Conservation (phyloP, 495 filamentous ascomycete species). For the Xylaria scruposa region DNA sequence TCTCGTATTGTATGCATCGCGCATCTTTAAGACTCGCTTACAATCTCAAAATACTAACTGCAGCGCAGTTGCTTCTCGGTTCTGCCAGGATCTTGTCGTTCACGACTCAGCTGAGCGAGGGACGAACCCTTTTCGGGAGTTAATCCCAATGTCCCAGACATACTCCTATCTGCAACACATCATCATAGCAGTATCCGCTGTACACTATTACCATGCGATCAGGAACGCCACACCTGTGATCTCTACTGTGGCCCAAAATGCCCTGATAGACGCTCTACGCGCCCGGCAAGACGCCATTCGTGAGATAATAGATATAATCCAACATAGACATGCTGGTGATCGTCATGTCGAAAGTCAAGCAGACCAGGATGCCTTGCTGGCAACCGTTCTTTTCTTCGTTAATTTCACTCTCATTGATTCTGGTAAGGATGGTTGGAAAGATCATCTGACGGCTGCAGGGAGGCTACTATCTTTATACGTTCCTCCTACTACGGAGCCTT, state of each 20-base stretch:
- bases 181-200: slow-evolving; percentile 60
- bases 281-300: slow-evolving; percentile 58
- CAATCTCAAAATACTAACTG: slow-evolving; percentile 5
- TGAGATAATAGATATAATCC: slow-evolving; percentile 47
- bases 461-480: slow-evolving; percentile 45
- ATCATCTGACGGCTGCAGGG: slow-evolving; percentile 59
- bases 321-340: background rate
- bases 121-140: slow-evolving; percentile 58
- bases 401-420: slow-evolving; percentile 65
- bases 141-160: slow-evolving; percentile 53
- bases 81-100: slow-evolving; percentile 60
- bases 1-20: slow-evolving; percentile 26
- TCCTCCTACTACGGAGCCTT: slow-evolving; percentile 38
- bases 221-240: slow-evolving; percentile 26
- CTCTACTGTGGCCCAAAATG: slow-evolving; percentile 26
- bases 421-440: slow-evolving; percentile 60
- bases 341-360: slow-evolving; percentile 27
- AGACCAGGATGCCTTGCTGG: slow-evolving; percentile 52
- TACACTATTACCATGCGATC: slow-evolving; percentile 55
- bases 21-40: background rate
- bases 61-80: slow-evolving; percentile 53
- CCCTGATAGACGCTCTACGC: slow-evolving; percentile 55
- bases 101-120: slow-evolving; percentile 53
- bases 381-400: slow-evolving; percentile 62
- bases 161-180: slow-evolving; percentile 57